Base-by-base conservation (phyloP, 768 basidiomycete genomes). In the Tylopilus intermedius region DNA sequence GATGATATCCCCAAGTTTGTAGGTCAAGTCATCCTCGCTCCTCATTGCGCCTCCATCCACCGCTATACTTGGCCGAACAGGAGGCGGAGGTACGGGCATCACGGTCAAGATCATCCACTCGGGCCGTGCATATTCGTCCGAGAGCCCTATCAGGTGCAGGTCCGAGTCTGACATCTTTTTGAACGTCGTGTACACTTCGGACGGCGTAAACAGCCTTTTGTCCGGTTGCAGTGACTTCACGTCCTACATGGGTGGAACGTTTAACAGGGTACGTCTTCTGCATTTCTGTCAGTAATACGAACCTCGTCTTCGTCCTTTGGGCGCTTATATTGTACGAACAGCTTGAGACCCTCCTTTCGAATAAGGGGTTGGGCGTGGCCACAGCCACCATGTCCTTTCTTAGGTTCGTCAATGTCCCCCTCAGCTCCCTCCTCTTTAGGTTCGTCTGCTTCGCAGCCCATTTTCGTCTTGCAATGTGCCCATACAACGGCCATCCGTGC, bases 51-150 rank as follows among this genome's bases (percentile, higher is more conserved):
- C 94, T 21, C 95, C 95, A 61, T 98, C 95, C 27, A 97, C 90
- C 11, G 95, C 88, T 52, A 99, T 97, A 72, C 93, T 95, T 0
- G 96, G 96, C 45, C 96, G 91, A 49, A 99, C 96, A 8, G 96
- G 93, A 6, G 95, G 95, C 2, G 96, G 96, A 2, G 96, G 96
- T 0, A 99, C 95, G 33, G 96, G 96, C 68, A 98, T 80, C 35
- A 97, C 93, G 0, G 96, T 98, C 39, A 98, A 74, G 59, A 99
- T 96, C 96, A 99, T 98, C 96, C 96, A 99, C 64, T 97, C 93
- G 2, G 96, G 96, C 39, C 94, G 83, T 7, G 96, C 95, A 66
- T 96, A 98, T 66, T 92, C 90, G 53, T 94, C 90, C 26, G 90
- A 94, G 9, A 98, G 82, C 35, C 96, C 96, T 58, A 98, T 82